Conservation (phyloP, 2,329 filamentous ascomycete genomes). For the Diaporthe citriasiana region DNA sequence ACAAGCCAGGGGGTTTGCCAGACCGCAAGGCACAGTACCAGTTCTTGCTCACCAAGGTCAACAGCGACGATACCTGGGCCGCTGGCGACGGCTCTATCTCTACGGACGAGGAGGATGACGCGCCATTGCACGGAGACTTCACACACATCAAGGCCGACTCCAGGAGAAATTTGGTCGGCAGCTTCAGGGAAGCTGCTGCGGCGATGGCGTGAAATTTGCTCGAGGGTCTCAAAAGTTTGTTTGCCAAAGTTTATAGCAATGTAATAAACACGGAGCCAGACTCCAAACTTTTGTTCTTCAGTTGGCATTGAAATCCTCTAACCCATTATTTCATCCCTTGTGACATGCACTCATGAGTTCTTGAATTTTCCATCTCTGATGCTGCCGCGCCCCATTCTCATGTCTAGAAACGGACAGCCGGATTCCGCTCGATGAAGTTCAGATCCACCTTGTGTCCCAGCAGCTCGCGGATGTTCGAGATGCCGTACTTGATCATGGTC, state of each 20-base stretch:
- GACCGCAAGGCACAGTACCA: constrained; percentile 70
- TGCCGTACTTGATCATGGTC: constrained; percentile 96
- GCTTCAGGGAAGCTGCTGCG: constrained; percentile 71
- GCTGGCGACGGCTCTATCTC: constrained; percentile 49
- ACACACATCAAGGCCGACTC: constrained; percentile 55
- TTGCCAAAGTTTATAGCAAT: constrained; percentile 17
- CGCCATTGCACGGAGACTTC: constrained; percentile 58
- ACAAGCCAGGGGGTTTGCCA: constrained; percentile 68
- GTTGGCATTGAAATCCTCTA: background rate
- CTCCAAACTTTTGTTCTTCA: constrained; percentile 20
- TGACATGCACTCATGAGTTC: background rate
- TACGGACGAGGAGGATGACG: constrained; percentile 62
- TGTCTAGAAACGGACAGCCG: constrained; percentile 38
- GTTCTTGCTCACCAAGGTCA: constrained; percentile 72
- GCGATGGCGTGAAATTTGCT: constrained; percentile 58
- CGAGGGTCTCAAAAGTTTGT: background rate
- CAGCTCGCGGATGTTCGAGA: constrained; percentile 91
- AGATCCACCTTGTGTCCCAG: constrained; percentile 87
- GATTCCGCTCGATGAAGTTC: constrained; percentile 39
- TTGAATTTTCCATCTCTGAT: constrained; percentile 10
- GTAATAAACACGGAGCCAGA: constrained; percentile 33
- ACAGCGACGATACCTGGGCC: constrained; percentile 56
- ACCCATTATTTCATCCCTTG: background rate
- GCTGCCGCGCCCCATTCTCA: constrained; percentile 1
- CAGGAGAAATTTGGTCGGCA: constrained; percentile 66